Percentiles rank a stretch among this genome's conserved stretches.
Evolutionary conservation across 352 stramenopile genomes (phyloP).

Genomic region (Phytophthora capsici): DNA sequence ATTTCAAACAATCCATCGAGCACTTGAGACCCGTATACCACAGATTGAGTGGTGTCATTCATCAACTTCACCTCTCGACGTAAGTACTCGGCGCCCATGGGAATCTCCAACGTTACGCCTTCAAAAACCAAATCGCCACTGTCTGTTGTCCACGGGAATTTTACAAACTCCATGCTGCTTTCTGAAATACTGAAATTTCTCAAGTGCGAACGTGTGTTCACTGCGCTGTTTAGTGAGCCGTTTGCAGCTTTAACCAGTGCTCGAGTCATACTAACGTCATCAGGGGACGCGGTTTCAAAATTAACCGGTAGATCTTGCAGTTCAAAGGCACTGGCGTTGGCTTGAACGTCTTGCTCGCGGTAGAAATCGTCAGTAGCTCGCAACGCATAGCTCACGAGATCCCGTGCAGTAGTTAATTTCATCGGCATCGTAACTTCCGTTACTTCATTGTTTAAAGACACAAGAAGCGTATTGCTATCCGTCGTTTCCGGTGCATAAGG

Average conservation of each 20-base stretch:
- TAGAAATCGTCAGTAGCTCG: slow-evolving; percentile 55
- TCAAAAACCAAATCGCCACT: slow-evolving; percentile 45
- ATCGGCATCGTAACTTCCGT: slow-evolving; percentile 36
- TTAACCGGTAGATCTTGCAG: slow-evolving; percentile 17
- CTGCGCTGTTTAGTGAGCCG: slow-evolving; percentile 29
- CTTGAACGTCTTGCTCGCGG: slow-evolving; percentile 32
- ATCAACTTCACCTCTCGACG: slow-evolving; percentile 36
- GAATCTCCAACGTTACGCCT: slow-evolving; percentile 53
- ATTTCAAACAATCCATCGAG: slow-evolving; percentile 49
- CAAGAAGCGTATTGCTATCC: slow-evolving; percentile 28
- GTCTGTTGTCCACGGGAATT: slow-evolving; percentile 31
- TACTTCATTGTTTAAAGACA: slow-evolving; percentile 20
- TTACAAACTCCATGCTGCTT: slow-evolving; percentile 41
- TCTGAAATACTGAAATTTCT: slow-evolving; percentile 41
- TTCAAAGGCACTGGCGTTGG: slow-evolving; percentile 37
- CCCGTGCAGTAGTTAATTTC: slow-evolving; percentile 23
- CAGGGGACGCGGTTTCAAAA: slow-evolving; percentile 20
- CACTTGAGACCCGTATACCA: slow-evolving; percentile 35
- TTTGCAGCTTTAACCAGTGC: slow-evolving; percentile 37
- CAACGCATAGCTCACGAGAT: slow-evolving; percentile 39
- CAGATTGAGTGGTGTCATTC: slow-evolving; percentile 44
- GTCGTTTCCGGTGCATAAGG: slow-evolving; percentile 35
- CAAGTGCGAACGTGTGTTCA: slow-evolving; percentile 34
- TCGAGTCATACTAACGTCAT: slow-evolving; percentile 26
- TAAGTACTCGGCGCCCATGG: slow-evolving; percentile 43